Evolutionary conservation across 78 protist genomes (phyloP).

Genomic region (Diacronema lutheri): DNA sequence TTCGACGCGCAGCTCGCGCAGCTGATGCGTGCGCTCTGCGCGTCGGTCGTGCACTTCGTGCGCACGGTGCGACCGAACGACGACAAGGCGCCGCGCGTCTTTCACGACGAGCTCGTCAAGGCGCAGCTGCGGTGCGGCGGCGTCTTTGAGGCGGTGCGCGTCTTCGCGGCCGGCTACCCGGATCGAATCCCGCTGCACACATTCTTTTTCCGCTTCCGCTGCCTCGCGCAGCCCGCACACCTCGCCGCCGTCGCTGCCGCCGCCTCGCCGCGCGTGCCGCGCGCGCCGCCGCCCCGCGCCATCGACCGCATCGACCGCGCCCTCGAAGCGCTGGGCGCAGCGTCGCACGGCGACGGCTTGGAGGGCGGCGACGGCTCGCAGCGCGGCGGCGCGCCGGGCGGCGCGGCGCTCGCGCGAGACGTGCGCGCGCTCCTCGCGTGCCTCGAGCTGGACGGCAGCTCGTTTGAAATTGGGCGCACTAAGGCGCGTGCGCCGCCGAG

Average conservation of each 20-base stretch:
- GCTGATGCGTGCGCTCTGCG: not conserved
- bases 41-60: not conserved
- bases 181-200: not conserved
- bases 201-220: not conserved
- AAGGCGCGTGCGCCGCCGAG: too few relatives aligned
- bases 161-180: not conserved
- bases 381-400: too few relatives aligned
- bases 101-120: not conserved
- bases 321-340: too few relatives aligned
- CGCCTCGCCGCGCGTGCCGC: too few relatives aligned
- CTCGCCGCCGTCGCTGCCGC: too few relatives aligned
- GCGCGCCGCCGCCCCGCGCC: too few relatives aligned
- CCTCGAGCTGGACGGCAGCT: not conserved
- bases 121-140: slow-evolving; percentile 19
- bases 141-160: slow-evolving; percentile 13
- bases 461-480: not conserved
- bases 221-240: too few relatives aligned
- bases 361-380: too few relatives aligned
- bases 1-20: not conserved
- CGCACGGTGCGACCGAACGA: not conserved
- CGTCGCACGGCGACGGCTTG: too few relatives aligned
- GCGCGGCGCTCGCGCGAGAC: too few relatives aligned
- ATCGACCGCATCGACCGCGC: too few relatives aligned
- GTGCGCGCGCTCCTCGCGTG: not conserved
- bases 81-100: not conserved